A percentile compares a stretch with the other conserved stretches of the same genome.
Evolutionary conservation across 2,329 filamentous ascomycete species (phyloP).

Genomic region (Colletotrichum gigasporum): DNA sequence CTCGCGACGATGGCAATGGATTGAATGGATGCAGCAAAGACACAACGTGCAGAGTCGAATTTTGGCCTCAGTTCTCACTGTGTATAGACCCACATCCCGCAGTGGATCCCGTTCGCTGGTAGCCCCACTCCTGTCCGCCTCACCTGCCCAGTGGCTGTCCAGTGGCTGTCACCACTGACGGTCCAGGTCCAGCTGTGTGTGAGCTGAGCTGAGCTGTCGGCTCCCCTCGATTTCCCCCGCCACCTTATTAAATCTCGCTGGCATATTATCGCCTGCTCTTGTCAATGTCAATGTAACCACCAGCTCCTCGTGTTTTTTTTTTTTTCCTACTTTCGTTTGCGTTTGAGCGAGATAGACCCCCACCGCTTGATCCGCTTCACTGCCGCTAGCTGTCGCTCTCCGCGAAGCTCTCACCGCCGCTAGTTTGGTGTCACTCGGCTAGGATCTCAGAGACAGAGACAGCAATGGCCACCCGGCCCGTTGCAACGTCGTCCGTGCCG

Average conservation of each 20-base stretch:
- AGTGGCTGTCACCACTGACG: too few species aligned
- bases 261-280: neutral
- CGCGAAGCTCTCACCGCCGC: constrained; percentile 16
- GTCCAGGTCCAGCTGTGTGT: neutral
- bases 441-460: too few species aligned
- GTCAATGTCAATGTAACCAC: neutral
- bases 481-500: neutral
- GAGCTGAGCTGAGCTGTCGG: constrained; percentile 15
- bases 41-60: neutral
- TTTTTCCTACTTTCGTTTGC: neutral
- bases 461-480: constrained; percentile 15
- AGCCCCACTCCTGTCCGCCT: constrained; percentile 19
- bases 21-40: neutral
- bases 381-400: neutral
- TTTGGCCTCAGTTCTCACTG: neutral
- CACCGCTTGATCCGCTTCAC: neutral
- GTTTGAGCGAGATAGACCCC: neutral
- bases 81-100: constrained; percentile 18
- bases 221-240: constrained; percentile 14
- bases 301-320: neutral
- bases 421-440: neutral
- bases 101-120: constrained; percentile 22
- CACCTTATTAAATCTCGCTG: constrained; percentile 11
- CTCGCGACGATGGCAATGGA: neutral
- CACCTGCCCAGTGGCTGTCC: constrained; percentile 4